Evolutionary conservation across 2,329 filamentous ascomycete genomes (phyloP).

Genomic region (Cladosporium sp.): DNA sequence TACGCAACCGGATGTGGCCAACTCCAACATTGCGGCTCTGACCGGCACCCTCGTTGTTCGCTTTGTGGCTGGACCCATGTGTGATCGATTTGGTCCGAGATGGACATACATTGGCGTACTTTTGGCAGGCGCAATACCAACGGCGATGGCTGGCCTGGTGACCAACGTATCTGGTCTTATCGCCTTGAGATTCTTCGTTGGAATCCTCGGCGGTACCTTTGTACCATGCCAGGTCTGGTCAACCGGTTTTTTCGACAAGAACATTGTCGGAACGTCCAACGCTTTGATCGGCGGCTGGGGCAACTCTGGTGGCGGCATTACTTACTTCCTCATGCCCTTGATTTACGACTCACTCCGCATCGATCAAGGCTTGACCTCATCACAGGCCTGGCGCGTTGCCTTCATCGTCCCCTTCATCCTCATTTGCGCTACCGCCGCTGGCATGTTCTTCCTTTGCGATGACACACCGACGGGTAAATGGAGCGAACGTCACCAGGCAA

Average conservation of each 20-base stretch:
- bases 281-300: conserved; percentile 70
- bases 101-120: conserved; percentile 68
- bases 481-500: conserved; percentile 61
- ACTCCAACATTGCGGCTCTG: conserved; percentile 81
- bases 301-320: conserved; percentile 79
- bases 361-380: conserved; percentile 6
- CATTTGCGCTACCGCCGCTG: conserved; percentile 59
- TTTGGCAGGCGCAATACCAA: conserved; percentile 68
- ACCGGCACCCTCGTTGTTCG: conserved; percentile 68
- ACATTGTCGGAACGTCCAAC: conserved; percentile 79
- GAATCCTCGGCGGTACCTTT: conserved; percentile 68
- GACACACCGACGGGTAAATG: conserved; percentile 78
- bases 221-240: conserved; percentile 85
- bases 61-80: conserved; percentile 69
- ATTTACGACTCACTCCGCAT: conserved; percentile 4
- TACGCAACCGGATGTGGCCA: conserved; percentile 65
- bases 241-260: conserved; percentile 64
- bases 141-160: conserved; percentile 71
- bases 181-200: conserved; percentile 68
- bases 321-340: conserved; percentile 74
- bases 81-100: conserved; percentile 74
- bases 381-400: conserved; percentile 50
- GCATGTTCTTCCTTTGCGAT: conserved; percentile 66
- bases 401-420: conserved; percentile 78
- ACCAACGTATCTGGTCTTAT: conserved; percentile 62